phyloP scores from a whole-genome alignment of 176 grass and related monocot species.

The Phoenix dactylifera region DNA sequence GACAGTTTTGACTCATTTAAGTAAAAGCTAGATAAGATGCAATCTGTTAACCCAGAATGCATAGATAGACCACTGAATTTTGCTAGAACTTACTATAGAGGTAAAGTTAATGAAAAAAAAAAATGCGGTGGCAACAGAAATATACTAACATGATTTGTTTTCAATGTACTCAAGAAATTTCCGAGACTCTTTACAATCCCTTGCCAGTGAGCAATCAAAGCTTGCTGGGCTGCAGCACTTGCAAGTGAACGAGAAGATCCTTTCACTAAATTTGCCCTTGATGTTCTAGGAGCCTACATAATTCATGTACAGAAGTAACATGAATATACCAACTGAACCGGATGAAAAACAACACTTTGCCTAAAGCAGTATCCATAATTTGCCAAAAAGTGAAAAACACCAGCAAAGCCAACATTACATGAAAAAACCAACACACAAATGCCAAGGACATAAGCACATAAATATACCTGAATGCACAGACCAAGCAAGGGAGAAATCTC shows the following conservation, averaged over 20 bases:
- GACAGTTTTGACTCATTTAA: too few relatives aligned
- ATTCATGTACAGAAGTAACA: conserved; percentile 6
- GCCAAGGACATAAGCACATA: neutral
- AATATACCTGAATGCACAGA: conserved; percentile 85
- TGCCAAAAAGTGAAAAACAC: conserved; percentile 5
- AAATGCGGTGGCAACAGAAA: conserved; percentile 6
- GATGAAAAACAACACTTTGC: too few relatives aligned
- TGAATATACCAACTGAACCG: too few relatives aligned
- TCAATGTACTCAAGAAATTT: conserved; percentile 81
- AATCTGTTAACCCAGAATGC: too few relatives aligned
- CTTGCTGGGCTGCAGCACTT: conserved; percentile 68
- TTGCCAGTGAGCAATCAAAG: conserved; percentile 98
- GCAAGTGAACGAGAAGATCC: conserved; percentile 66
- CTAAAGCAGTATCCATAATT: neutral
- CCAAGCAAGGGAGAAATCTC: conserved; percentile 92
- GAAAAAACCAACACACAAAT: neutral
- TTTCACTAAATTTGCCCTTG: conserved; percentile 98
- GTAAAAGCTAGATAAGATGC: too few relatives aligned
- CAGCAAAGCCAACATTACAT: neutral
- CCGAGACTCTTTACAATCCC: conserved; percentile 90
- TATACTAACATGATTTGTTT: conserved; percentile 79
- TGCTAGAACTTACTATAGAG: neutral
- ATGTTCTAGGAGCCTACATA: conserved; percentile 77
- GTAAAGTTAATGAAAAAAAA: too few relatives aligned
- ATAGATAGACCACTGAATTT: neutral